Base-by-base conservation (phyloP, 305 asterid genomes). In the Rubia balearica region DNA sequence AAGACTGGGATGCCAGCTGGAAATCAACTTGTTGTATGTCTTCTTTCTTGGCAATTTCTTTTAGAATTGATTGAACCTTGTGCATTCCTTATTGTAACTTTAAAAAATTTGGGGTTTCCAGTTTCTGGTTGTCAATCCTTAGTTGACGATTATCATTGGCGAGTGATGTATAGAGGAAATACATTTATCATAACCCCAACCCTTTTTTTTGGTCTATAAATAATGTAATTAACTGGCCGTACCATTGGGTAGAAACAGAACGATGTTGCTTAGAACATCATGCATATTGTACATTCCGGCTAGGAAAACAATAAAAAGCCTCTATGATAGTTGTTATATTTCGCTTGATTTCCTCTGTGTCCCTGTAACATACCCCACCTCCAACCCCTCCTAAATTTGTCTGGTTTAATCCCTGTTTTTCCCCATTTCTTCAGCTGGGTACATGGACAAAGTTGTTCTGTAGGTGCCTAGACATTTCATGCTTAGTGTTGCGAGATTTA, bases 1-100 rank as follows among this genome's bases (percentile, higher is more conserved):
- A 87, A 75, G 77, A 86, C 95, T 63, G 97, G 98, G 76, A 82
- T 83, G 63, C 71, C 87, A 76, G 82, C 81, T 48, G 96, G 98
- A 76, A 91, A 85, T 80, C 87, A 92, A 53, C 96, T 94, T 68
- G 77, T 55, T 74, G 98, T 91, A 83, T 79, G 92, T 76, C 75
- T 62, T 14, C 40, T 11, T 48, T 61, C 40, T 62, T 42, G 7
- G 19, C 19, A 61, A 7, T 63, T 69, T 49, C 72, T 64, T 64
- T 49, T 57, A 68, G 63, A 71, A 7, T 64, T 69, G 40, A 51
- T 72, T 17, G 60, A 45, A 27, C 36, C 30, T 41, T 64, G 38
- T 61, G 65, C 11, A 17, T 30, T 24, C n/a, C 65, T 24, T 24
- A 8, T 61, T 61, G 41, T 10, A 33, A 27, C 41, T 24, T 1